Evolutionary conservation across 805 yeast genomes (phyloP).

Genomic region (Pichia rugopelliculosa): DNA sequence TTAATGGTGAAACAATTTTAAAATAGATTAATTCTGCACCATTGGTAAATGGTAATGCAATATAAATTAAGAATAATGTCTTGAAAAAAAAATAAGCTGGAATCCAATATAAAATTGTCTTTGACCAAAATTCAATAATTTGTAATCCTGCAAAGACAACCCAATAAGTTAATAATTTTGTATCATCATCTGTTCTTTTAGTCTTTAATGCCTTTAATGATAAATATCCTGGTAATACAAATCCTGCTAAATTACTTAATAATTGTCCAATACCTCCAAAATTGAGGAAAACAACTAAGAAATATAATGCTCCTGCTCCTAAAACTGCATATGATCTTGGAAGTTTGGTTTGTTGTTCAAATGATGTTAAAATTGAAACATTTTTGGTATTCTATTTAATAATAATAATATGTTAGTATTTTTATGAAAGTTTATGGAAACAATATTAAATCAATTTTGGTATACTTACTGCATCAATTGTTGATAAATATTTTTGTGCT

Average conservation of each 20-base stretch:
- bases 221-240: conserved; percentile 82
- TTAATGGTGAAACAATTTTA: conserved; percentile 58
- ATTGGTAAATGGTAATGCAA: conserved; percentile 79
- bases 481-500: conserved; percentile 20
- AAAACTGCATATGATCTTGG: conserved; percentile 85
- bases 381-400: conserved; percentile 21
- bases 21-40: conserved; percentile 76
- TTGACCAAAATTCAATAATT: conserved; percentile 93
- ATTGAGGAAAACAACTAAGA: conserved; percentile 76
- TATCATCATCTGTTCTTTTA: conserved; percentile 62
- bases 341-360: conserved; percentile 39
- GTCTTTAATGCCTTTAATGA: conserved; percentile 83
- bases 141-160: conserved; percentile 92
- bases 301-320: conserved; percentile 57
- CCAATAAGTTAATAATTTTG: conserved; percentile 91
- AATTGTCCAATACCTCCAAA: conserved; percentile 94
- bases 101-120: conserved; percentile 86
- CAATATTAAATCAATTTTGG: neutral
- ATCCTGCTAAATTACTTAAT: conserved; percentile 86
- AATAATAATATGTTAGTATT: neutral
- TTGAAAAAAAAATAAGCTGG: conserved; percentile 96
- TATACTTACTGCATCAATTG: conserved; percentile 21
- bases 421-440: neutral
- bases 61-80: conserved; percentile 78
- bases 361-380: conserved; percentile 28